phyloP scores from a whole-genome alignment of 768 basidiomycete species.

The Coprinellus micaceus region DNA sequence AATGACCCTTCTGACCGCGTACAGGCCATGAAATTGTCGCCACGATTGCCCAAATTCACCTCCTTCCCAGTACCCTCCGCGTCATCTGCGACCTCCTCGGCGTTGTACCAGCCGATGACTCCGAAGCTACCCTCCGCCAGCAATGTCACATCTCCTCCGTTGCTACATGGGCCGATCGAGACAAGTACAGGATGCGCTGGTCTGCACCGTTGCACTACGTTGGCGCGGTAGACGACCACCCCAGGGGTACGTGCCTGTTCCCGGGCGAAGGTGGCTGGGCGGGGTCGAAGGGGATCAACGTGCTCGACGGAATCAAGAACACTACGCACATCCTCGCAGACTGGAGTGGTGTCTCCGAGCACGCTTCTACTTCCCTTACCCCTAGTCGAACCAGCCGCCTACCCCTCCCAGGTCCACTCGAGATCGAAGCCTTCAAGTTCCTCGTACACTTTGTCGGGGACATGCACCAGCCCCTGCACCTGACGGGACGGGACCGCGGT shows the following conservation, averaged over 20 bases:
- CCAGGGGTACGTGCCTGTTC: constrained; percentile 70
- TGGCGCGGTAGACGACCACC: constrained; percentile 71
- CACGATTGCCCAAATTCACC: constrained; percentile 90
- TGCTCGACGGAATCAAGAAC: constrained; percentile 77
- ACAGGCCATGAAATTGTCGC: constrained; percentile 89
- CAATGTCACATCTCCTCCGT: constrained; percentile 77
- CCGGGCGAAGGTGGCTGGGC: constrained; percentile 75
- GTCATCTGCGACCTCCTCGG: constrained; percentile 72
- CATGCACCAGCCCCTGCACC: constrained; percentile 90
- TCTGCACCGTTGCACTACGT: constrained; percentile 75
- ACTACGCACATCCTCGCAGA: constrained; percentile 59
- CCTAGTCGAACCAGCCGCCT: no score
- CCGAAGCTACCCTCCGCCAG: background rate
- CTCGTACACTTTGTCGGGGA: constrained; percentile 92
- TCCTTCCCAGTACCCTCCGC: constrained; percentile 67
- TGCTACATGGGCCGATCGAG: constrained; percentile 84
- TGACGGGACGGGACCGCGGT: constrained; percentile 83
- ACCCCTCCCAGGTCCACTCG: background rate
- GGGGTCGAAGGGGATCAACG: constrained; percentile 51
- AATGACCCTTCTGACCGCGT: background rate
- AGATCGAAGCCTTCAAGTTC: constrained; percentile 81
- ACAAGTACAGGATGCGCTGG: constrained; percentile 64
- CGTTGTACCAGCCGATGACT: constrained; percentile 27
- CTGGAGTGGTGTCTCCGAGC: constrained; percentile 33
- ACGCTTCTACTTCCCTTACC: background rate